Conservation (phyloP, 805 yeast species). For the Cyberlindnera maclurae region DNA sequence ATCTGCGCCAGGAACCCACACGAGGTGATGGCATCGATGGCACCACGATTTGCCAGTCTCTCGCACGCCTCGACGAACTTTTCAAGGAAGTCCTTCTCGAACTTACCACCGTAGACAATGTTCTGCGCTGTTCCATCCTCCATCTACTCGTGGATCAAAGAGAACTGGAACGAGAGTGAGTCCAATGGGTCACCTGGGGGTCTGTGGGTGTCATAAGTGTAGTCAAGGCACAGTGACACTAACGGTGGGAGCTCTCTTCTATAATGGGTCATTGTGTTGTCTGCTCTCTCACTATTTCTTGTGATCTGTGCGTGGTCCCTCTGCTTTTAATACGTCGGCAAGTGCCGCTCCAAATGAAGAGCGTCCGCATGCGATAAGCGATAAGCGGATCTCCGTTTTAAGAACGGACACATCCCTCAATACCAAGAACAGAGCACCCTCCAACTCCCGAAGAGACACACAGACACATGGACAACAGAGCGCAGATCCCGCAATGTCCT, state of each 20-base stretch:
- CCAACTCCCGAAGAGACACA: too few relatives aligned
- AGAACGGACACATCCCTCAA: neutral
- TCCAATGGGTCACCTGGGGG: constrained; percentile 28
- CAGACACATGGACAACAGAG: too few relatives aligned
- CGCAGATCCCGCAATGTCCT: too few relatives aligned
- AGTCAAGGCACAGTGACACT: constrained; percentile 24
- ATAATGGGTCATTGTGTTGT: neutral
- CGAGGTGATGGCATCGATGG: constrained; percentile 28
- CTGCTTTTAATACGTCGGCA: too few relatives aligned
- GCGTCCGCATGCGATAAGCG: neutral
- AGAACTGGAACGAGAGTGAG: constrained; percentile 21
- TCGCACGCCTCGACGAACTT: constrained; percentile 23
- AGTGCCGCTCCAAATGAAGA: neutral
- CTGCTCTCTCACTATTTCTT: neutral
- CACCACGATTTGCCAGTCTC: constrained; percentile 25
- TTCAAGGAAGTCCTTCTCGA: constrained; percentile 23
- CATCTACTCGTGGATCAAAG: constrained; percentile 22
- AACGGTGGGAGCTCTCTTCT: constrained; percentile 20
- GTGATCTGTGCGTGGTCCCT: too few relatives aligned
- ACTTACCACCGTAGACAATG: constrained; percentile 20
- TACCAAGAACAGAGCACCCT: neutral
- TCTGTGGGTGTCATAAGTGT: constrained; percentile 28
- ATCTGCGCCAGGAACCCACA: constrained; percentile 30
- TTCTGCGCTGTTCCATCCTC: constrained; percentile 23
- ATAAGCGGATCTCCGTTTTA: neutral